Evolutionary conservation across 2,329 filamentous ascomycete genomes (phyloP), one percentile per base, ranked within the genome.

Genomic region (Chaetomiaceae sp.): DNA sequence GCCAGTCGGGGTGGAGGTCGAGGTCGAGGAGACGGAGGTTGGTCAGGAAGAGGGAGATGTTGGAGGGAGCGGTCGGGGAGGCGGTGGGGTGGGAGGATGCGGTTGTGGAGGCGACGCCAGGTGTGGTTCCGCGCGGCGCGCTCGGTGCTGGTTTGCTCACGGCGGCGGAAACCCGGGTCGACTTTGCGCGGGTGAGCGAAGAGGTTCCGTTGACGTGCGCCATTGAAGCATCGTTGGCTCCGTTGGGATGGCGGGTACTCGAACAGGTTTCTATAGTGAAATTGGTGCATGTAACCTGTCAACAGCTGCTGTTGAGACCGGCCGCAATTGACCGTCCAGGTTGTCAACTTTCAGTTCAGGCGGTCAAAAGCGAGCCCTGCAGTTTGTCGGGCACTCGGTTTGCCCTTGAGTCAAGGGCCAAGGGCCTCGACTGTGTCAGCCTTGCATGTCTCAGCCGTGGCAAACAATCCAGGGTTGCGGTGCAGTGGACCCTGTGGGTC

Each of bases 11-110:
- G 0, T 79, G 79, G 46, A 79, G 73, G 64, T 96, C 88, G 27
- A 97, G 79, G 63, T 95, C 83, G 23, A 99, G 78, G 3, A 97
- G 80, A 36, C 85, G 87, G 37, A 96, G 71, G 66, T 95, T 96
- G 33, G 86, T 90, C 48, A 96, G 74, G 67, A 96, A 94, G 11
- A 91, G 75, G 15, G 77, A 70, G 33, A 86, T 65, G 62, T 83
- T 76, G 15, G 79, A 78, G 15, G 78, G 73, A 37, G 72, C 36
- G 20, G 60, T 47, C 6, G 58, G 51, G 22, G 54, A 43, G 40
- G 40, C 23, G 37, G 55, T 44, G 31, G 56, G 23, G 15, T 53
- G 47, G 17, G 53, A 6, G 5, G 33, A 20, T 14, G 47, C 8
- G 25, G 54, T 23, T 7, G 49, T 39, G 3, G 51, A 31, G n/a